A percentile compares a stretch with the other conserved stretches of the same genome.
phyloP scores from a whole-genome alignment of 73 alveolate species.

The Loxodes magnus region DNA sequence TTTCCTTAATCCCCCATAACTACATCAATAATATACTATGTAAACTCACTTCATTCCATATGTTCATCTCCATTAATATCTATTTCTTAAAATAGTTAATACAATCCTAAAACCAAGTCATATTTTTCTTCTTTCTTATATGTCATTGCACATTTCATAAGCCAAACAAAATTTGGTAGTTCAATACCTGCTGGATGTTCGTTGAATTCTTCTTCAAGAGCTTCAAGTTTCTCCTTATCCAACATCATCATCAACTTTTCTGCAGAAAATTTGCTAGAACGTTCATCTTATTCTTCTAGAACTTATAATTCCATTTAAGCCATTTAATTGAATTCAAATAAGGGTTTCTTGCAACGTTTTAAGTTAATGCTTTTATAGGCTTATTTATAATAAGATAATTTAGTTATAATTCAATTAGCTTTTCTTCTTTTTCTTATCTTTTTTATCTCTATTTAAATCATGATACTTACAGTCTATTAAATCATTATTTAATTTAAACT shows the following conservation, averaged over 20 bases:
- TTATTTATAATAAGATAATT: too few relatives aligned
- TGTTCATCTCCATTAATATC: slow-evolving; percentile 75
- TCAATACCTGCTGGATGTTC: slow-evolving; percentile 86
- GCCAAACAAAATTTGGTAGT: slow-evolving; percentile 57
- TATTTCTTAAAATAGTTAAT: slow-evolving; percentile 55
- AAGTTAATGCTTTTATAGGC: too few relatives aligned
- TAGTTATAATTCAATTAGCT: too few relatives aligned
- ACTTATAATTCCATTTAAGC: too few relatives aligned
- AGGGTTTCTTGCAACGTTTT: too few relatives aligned
- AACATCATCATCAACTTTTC: slow-evolving; percentile 91
- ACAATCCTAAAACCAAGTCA: slow-evolving; percentile 61
- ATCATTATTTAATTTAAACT: too few relatives aligned
- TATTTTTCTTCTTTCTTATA: slow-evolving; percentile 50
- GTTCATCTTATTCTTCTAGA: too few relatives aligned
- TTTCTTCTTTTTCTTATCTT: too few relatives aligned
- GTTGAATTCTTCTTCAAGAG: slow-evolving; percentile 82
- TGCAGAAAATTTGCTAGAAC: slow-evolving; percentile 20
- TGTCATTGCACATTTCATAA: slow-evolving; percentile 63
- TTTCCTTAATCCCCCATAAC: slow-evolving; percentile 55
- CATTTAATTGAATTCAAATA: too few relatives aligned
- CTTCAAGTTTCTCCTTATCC: slow-evolving; percentile 84
- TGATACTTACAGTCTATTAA: too few relatives aligned
- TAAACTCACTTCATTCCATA: slow-evolving; percentile 71
- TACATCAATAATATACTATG: slow-evolving; percentile 66
- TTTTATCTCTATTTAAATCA: too few relatives aligned